Base-by-base conservation (phyloP, 768 basidiomycete species). In the Termitomyces sp. region DNA sequence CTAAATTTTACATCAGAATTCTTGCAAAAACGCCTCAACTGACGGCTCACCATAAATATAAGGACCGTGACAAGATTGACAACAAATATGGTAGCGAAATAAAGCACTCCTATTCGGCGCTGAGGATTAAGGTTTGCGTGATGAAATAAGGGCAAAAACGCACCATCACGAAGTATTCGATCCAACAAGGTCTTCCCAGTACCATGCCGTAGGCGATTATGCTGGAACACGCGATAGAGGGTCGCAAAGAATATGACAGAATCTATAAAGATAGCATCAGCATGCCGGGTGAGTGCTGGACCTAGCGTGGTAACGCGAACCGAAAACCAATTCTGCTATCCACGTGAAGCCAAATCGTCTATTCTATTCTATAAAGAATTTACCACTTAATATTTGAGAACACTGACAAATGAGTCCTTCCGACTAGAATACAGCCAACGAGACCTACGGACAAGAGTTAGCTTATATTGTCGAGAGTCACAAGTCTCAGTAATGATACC, bases 291-390 rank as follows among this genome's bases (percentile, higher is more conserved):
- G 3, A 26, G 43, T 30, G 32, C 8, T 11, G 14, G 24, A 13
- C 18, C 11, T 32, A 7, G 30, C 30, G 7, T 11, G 16, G 7
- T 46, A 28, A 28, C 26, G 18, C 26, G 26, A n/a, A 48, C 72
- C 73, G 45, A 75, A 75, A 20, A 65, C 61, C 4, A 75, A 63
- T 46, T 75, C 73, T 18, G 70, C 70, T 24, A 74, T 67, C 72
- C 72, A 75, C 7, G 71, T 73, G 36, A 68, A 70, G 14, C 64
- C 68, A 7, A 46, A 46, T 10, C 45, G 45, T 28, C 45, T 46
- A 14, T 6, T 46, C 16, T 28, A 10, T 3, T 24, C 43, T 5
- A 13, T 22, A 32, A 33, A 35, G 7, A 13, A 16, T 16, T 26
- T 28, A 26, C 16, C 10, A 38, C 9, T 26, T 18, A 6, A 4